Percentiles rank a stretch among this genome's conserved stretches.
Conservation (phyloP, 176 grass and related monocot species). For the Zea luxurians region DNA sequence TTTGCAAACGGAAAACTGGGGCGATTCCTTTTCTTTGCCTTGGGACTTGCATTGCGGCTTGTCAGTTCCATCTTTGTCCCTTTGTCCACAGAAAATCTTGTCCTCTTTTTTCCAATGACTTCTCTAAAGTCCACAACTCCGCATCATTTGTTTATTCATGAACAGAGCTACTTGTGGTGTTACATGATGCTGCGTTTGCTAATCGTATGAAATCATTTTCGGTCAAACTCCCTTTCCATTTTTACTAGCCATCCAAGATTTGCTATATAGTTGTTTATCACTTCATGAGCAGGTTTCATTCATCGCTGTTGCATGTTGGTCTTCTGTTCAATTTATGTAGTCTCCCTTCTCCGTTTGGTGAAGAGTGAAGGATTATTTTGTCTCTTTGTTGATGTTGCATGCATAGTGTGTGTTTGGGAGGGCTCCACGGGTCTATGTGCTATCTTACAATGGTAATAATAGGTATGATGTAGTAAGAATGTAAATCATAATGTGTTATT, state of each 20-base stretch:
- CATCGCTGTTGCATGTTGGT: background rate
- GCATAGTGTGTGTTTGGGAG: too few relatives aligned
- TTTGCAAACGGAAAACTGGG: too few relatives aligned
- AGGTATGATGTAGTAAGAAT: background rate
- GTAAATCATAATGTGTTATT: background rate
- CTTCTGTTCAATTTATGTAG: background rate
- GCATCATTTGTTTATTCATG: background rate
- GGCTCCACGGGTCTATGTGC: background rate
- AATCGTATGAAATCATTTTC: background rate
- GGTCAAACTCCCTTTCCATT: too few relatives aligned
- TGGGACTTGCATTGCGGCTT: too few relatives aligned
- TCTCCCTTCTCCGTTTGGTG: background rate
- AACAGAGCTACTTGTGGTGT: background rate
- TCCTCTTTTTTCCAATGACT: background rate
- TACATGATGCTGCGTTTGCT: background rate
- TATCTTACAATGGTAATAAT: background rate
- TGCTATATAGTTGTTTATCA: background rate
- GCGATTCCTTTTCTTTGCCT: too few relatives aligned
- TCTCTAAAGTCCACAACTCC: background rate
- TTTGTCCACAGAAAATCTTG: background rate
- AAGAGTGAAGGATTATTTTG: background rate
- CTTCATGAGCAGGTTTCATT: constrained; percentile 10
- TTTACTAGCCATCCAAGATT: background rate
- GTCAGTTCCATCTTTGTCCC: constrained; percentile 3
- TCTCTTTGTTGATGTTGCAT: background rate